Evolutionary conservation across 352 stramenopile species (phyloP).

Genomic region (Thalassiosira livingstoniorum): DNA sequence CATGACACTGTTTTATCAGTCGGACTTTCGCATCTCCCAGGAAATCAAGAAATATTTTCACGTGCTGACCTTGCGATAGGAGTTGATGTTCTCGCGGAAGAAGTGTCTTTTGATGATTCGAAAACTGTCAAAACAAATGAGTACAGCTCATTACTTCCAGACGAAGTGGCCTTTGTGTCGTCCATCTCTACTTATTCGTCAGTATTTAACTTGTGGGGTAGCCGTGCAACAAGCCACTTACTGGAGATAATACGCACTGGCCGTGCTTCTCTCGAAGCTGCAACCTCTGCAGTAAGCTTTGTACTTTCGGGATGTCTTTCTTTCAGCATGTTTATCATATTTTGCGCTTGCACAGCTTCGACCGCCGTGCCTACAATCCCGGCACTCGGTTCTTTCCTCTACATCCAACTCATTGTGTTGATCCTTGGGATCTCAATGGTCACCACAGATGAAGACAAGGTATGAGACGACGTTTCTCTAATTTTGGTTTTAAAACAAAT

Average conservation of each 20-base stretch:
- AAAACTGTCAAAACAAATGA: constrained; percentile 8
- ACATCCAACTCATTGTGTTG: constrained; percentile 72
- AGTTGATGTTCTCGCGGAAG: constrained; percentile 80
- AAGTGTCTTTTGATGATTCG: constrained; percentile 39
- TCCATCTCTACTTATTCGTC: constrained; percentile 77
- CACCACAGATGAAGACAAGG: constrained; percentile 68
- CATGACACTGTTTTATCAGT: constrained; percentile 86
- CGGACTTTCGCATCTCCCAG: constrained; percentile 78
- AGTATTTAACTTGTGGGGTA: constrained; percentile 73
- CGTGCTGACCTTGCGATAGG: constrained; percentile 86
- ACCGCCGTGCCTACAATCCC: constrained; percentile 68
- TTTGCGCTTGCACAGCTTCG: constrained; percentile 68
- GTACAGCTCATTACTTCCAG: constrained; percentile 50
- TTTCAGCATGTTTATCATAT: constrained; percentile 72
- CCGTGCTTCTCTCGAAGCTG: constrained; percentile 70
- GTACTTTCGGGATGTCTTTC: constrained; percentile 69
- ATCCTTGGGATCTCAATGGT: constrained; percentile 75
- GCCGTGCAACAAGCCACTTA: constrained; percentile 67
- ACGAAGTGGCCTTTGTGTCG: constrained; percentile 77
- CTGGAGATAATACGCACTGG: constrained; percentile 76
- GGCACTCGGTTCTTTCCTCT: constrained; percentile 69
- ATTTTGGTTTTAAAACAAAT: neutral
- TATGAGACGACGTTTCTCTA: constrained; percentile 4
- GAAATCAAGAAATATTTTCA: constrained; percentile 86
- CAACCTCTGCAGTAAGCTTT: constrained; percentile 63